Evolutionary conservation across 2,329 filamentous ascomycete species (phyloP), one percentile per base, ranked within the genome.

Genomic region (Aspergillus cejpii): DNA sequence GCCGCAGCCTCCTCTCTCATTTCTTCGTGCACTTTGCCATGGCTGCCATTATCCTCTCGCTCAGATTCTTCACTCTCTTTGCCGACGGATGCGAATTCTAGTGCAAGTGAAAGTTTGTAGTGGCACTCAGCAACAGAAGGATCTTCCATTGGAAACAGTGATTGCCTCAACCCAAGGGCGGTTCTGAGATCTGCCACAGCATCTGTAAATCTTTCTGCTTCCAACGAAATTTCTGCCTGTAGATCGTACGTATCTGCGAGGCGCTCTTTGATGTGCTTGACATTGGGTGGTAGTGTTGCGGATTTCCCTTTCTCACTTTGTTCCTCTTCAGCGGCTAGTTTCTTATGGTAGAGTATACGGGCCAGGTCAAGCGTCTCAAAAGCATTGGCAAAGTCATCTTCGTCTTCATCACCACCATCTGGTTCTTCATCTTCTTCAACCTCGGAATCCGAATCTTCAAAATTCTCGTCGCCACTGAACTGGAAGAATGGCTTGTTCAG

Each of bases 191-290:
- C 92, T 37, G 81, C 77, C 42, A 95, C 86, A n/a, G 92, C 91
- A 54, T 87, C 84, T 33, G 80, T 76, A 62, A 95, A 98, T 72
- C 85, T 83, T 69, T 97, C 92, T 56, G 92, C 95, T 71, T 98
- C 92, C 21, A 98, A 75, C n/a, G 86, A 94, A 50, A 98, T 96
- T 68, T 98, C 92, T 7, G 90, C 87, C 50, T 97, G 85, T 44
- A 95, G 78, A 63, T 96, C 90, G 64, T 96, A 88, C 6, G 88
- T 94, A 62, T 98, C 92, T 49, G 88, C 88, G 26, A 97, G 78
- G 45, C 88, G 82, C 67, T 94, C 87, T 67, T 89, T 90, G 60
- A 90, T 74, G 49, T 85, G 80, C 52, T 76, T 72, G 15, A 69
- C 58, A 51, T 72, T 66, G 40, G 65, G 50, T 31, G 67, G 48